Evolutionary conservation across 73 alveolate genomes (phyloP), one percentile per base, ranked within the genome.

Genomic region (Strombidium stylifer): DNA sequence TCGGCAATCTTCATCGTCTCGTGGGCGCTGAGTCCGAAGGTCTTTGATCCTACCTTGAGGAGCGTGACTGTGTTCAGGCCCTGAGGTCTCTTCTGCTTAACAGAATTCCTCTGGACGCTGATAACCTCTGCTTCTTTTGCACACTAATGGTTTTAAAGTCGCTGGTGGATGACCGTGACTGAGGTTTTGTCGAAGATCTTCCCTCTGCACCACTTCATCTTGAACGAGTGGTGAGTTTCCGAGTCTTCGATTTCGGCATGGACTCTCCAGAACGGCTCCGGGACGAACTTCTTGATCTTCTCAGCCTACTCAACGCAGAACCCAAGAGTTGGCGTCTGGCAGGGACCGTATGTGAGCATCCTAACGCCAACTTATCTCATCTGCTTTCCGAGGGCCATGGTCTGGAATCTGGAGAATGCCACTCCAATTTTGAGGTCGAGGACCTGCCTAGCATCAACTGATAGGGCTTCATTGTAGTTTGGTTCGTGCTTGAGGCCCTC

Each of bases 251-350:
- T 51, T 7, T 21, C 49, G 0, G 61, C 57, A 36, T 55, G 65
- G 52, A 65, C 45, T 21, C 76, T 34, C 85, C 93, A 97, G 69
- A 60, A 95, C 20, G 96, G 94, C 42, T 93, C 95, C 5, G 99
- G 98, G 46, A 82, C 85, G 69, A 97, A 97, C 26, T 85, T 82
- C 69, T 89, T 82, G 48, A 97, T 96, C 70, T 96, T 98, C 62
- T 97, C 98, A 55, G 93, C 92, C 69, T 99, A 61, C 66, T 93
- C 92, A 15, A 97, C 99, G 81, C 99, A 93, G 81, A 97, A 97
- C 88, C 99, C 97, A 19, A 97, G 87, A 1, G 99, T 97, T 0
- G 99, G 99, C 18, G 99, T 96, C 76, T 97, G 95, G 77, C 99
- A 97, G 3, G 99, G 99, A 0, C 99, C 99, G 87, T 96, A 97